Base-by-base conservation (phyloP, 306 rosid species). In the Medicago arabica region DNA sequence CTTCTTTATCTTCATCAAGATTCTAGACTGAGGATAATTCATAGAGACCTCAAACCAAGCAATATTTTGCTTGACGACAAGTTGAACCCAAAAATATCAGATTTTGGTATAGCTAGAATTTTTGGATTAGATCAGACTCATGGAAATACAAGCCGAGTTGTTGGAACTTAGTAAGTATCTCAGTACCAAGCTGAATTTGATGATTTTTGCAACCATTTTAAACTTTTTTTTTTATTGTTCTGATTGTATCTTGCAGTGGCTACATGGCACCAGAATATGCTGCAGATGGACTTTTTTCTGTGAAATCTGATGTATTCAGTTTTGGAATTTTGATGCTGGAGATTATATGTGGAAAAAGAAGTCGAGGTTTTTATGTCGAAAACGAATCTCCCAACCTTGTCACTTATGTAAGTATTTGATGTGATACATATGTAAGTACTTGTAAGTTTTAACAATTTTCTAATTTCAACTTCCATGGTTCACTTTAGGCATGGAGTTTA, bases 201-300 rank as follows among this genome's bases (percentile, higher is more conserved):
- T 28, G 6, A 6, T 8, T 17, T 19, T 1, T 54, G 4, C 2
- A 3, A 28, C 31, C 1, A 4, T 5, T 14, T 1, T 11, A 4
- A 9, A 54, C 5, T 0, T 9, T 17, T 9, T 18, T n/a, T 1
- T 0, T 54, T 63, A n/a, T n/a, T 3, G 12, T 3, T 28, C 12
- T 36, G 6, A 19, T 63, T 23, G 31, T 63, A 5, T 64, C 6
- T 8, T 57, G 67, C 5, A 75, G 73, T 49, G 88, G 91, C 4
- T 87, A 89, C n/a, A 89, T 89, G 93, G 87, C 89, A 41, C 88
- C 86, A 1, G 90, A 88, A 57, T 86, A 86, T 36, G 90, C 85
- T 1, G 67, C 50, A 1, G 81, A 85, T 62, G 89, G 87, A 1
- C 54, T 68, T 0, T 86, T 86, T 63, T 89, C 90, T 0, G 15